Percentiles rank a stretch among this genome's conserved stretches.
Conservation (phyloP, 805 yeast species). For the Kodamaea sagamina region DNA sequence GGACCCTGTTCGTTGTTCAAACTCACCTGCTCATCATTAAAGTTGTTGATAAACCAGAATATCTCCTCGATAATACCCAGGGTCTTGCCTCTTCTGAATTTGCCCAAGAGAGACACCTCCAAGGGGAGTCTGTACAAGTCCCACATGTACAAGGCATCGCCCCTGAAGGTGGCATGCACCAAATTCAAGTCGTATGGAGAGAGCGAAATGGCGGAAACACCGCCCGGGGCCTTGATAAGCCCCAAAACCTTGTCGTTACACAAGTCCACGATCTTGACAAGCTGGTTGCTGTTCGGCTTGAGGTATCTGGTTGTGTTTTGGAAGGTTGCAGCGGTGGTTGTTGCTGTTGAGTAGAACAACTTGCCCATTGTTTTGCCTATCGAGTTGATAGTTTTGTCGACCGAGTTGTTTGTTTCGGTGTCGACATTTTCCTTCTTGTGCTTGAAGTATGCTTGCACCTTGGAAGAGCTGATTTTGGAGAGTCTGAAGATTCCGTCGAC, state of each 20-base stretch:
- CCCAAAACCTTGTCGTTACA: slow-evolving; percentile 38
- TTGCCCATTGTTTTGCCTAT: slow-evolving; percentile 35
- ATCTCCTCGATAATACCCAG: slow-evolving; percentile 53
- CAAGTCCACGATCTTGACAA: slow-evolving; percentile 52
- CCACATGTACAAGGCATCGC: slow-evolving; percentile 66
- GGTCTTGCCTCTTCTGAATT: slow-evolving; percentile 63
- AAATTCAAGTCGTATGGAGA: slow-evolving; percentile 63
- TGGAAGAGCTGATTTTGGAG: slow-evolving; percentile 50
- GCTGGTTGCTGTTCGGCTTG: slow-evolving; percentile 35
- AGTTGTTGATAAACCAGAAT: slow-evolving; percentile 52
- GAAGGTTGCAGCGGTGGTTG: slow-evolving; percentile 27
- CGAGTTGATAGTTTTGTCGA: slow-evolving; percentile 30
- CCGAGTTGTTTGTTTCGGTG: slow-evolving; percentile 13
- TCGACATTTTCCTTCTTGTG: slow-evolving; percentile 11
- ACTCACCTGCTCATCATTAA: neutral
- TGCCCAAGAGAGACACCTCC: slow-evolving; percentile 56
- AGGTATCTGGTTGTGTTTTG: slow-evolving; percentile 23
- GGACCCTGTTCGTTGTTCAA: neutral
- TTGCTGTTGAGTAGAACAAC: slow-evolving; percentile 37
- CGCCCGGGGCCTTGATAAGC: slow-evolving; percentile 59
- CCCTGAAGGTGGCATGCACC: slow-evolving; percentile 55
- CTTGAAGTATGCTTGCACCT: slow-evolving; percentile 41
- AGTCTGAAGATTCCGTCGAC: slow-evolving; percentile 51
- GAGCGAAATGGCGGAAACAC: slow-evolving; percentile 58
- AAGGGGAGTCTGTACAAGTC: slow-evolving; percentile 54